Evolutionary conservation across 2,329 filamentous ascomycete genomes (phyloP).

Genomic region (Neobulgaria alba): DNA sequence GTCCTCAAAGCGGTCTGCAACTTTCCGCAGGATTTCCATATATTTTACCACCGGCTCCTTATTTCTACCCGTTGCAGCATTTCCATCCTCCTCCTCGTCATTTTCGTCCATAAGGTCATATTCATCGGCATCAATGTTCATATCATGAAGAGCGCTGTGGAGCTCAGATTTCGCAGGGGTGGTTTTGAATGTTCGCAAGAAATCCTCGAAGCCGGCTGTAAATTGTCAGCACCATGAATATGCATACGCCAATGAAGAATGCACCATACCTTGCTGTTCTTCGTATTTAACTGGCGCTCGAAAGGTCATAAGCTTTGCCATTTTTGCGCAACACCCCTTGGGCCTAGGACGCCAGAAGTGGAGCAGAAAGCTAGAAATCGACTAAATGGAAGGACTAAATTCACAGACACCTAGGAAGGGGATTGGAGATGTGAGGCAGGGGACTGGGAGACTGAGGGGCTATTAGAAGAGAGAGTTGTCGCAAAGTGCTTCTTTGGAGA

Average conservation of each 20-base stretch:
- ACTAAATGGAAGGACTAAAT: no score
- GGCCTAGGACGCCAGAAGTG: not conserved
- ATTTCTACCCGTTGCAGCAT: constrained; percentile 32
- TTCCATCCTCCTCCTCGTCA: constrained; percentile 46
- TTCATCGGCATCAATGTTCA: constrained; percentile 85
- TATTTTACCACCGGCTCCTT: constrained; percentile 71
- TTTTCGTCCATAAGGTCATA: constrained; percentile 88
- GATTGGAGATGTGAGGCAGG: no score
- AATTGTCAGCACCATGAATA: constrained; percentile 9
- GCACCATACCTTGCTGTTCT: constrained; percentile 67
- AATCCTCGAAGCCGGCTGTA: constrained; percentile 74
- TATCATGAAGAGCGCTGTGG: constrained; percentile 71
- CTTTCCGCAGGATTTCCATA: constrained; percentile 74
- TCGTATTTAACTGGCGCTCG: constrained; percentile 77
- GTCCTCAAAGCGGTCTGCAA: constrained; percentile 69
- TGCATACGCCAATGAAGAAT: constrained; percentile 5
- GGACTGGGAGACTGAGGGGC: no score
- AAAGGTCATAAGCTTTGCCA: constrained; percentile 74
- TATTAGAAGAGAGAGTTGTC: constrained; percentile 11
- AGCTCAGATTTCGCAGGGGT: constrained; percentile 57
- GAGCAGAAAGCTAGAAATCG: not conserved
- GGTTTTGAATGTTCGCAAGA: constrained; percentile 82
- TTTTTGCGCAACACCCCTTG: constrained; percentile 36
- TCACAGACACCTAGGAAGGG: no score
- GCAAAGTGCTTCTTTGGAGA: constrained; percentile 15